Percentiles rank a stretch among this genome's conserved stretches.
These are phyloP conservation scores for Pseudofabraea citricarpa DNA, from an alignment of 2,329 filamentous ascomycete species.

Conservation along the genomic window DNA sequence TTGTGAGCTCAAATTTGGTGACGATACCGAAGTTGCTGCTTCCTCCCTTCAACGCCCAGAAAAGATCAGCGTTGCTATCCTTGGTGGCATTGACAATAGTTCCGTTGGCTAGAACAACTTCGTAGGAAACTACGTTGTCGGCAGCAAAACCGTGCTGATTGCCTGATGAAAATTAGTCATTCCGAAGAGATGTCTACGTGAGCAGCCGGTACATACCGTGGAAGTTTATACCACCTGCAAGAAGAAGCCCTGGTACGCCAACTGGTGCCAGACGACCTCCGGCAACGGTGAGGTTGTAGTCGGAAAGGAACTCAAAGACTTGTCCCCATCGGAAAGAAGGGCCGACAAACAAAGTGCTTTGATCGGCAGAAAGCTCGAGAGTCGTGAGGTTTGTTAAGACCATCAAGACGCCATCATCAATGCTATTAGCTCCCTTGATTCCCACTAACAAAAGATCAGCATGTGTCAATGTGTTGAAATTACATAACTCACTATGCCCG, in stretches of 20 bases:
- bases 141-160: conserved; percentile 36
- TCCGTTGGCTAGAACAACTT: conserved; percentile 47
- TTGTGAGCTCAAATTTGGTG: conserved; percentile 40
- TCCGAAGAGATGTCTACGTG: too few species aligned
- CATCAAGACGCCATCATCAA: conserved; percentile 4
- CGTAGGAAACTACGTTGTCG: conserved; percentile 38
- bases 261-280: conserved; percentile 6
- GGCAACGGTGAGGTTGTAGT: conserved; percentile 4
- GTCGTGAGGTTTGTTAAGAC: conserved; percentile 4
- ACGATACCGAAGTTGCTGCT: conserved; percentile 51
- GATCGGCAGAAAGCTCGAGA: conserved; percentile 14
- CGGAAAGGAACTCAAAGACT: conserved; percentile 4
- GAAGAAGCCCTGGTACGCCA: conserved; percentile 7
- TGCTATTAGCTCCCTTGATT: not conserved
- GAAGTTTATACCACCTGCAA: conserved; percentile 7
- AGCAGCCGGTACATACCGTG: not conserved
- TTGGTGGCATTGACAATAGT: conserved; percentile 40
- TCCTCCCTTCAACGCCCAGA: conserved; percentile 48
- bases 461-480: not conserved
- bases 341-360: conserved; percentile 2
- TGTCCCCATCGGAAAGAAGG: conserved; percentile 4
- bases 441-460: conserved; percentile 15
- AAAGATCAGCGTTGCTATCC: conserved; percentile 42
- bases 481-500: conserved; percentile 5
- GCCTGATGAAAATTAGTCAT: not conserved